Evolutionary conservation across 2,329 filamentous ascomycete genomes (phyloP).

Genomic region (Fusarium sp.): DNA sequence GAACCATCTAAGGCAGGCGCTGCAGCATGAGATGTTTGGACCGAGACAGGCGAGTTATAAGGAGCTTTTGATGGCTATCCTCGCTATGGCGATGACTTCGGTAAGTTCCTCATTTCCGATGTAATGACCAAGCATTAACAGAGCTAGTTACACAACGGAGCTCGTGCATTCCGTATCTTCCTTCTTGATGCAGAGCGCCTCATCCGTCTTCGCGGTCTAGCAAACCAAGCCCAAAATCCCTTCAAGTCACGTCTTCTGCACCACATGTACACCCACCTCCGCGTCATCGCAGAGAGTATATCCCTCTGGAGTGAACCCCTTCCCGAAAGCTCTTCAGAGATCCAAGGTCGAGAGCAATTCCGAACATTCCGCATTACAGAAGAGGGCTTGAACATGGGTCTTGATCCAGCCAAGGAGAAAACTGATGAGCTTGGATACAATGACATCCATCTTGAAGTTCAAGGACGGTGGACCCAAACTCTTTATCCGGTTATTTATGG

Average conservation of each 20-base stretch:
- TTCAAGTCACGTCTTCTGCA: slow-evolving; percentile 55
- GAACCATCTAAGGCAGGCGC: slow-evolving; percentile 45
- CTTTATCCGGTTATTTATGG: slow-evolving; percentile 57
- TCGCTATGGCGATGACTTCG: slow-evolving; percentile 42
- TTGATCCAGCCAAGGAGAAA: slow-evolving; percentile 42
- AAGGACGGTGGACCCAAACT: slow-evolving; percentile 51
- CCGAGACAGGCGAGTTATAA: slow-evolving; percentile 53
- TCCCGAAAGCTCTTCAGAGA: background rate
- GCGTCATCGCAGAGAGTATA: slow-evolving; percentile 56
- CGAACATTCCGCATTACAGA: slow-evolving; percentile 45
- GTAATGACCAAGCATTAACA: fast-evolving
- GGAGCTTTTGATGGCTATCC: slow-evolving; percentile 54
- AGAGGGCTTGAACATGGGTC: slow-evolving; percentile 42
- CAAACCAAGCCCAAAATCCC: slow-evolving; percentile 46
- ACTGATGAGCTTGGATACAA: slow-evolving; percentile 52
- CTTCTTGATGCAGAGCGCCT: slow-evolving; percentile 55
- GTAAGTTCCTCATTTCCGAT: background rate
- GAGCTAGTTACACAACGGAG: slow-evolving; percentile 25
- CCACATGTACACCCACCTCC: slow-evolving; percentile 57
- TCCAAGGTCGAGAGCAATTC: background rate
- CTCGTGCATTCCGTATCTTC: slow-evolving; percentile 34
- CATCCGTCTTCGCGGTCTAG: slow-evolving; percentile 50
- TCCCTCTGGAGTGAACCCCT: slow-evolving; percentile 21
- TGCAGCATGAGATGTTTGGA: slow-evolving; percentile 46
- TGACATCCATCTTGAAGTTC: slow-evolving; percentile 54